These are phyloP conservation scores for Rhodosporidiobolus odoratus DNA, from an alignment of 768 basidiomycete species.

Conservation along the genomic window DNA sequence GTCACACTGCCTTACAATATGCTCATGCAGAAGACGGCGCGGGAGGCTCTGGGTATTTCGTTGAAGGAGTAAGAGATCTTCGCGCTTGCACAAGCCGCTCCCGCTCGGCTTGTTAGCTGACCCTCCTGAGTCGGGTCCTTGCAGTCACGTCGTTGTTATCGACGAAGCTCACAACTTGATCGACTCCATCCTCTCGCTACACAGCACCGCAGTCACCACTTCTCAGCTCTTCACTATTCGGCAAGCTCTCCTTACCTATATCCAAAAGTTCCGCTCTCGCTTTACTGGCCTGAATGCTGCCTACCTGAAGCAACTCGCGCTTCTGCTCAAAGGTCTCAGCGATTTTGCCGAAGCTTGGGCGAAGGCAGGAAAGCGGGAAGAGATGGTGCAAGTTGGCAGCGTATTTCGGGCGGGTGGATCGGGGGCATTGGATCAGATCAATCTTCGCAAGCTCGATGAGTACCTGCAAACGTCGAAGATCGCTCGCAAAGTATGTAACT, in stretches of 20 bases:
- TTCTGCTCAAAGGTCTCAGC: conserved; percentile 55
- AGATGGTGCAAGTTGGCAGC: conserved; percentile 65
- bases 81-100: no score
- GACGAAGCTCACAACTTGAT: conserved; percentile 81
- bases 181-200: conserved; percentile 71
- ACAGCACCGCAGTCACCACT: conserved; percentile 63
- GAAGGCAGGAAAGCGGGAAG: conserved; percentile 45
- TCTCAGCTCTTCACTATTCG: conserved; percentile 59
- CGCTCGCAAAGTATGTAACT: conserved; percentile 51
- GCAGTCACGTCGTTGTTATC: conserved; percentile 73
- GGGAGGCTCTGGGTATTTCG: conserved; percentile 75
- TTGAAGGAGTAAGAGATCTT: conserved; percentile 31
- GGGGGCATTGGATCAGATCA: conserved; percentile 58
- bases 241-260: conserved; percentile 70
- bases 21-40: conserved; percentile 71
- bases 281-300: conserved; percentile 67
- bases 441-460: conserved; percentile 38
- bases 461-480: conserved; percentile 71
- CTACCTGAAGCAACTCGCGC: conserved; percentile 71
- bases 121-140: conserved; percentile 46
- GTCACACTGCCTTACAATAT: conserved; percentile 81
- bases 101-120: no score
- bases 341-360: conserved; percentile 25
- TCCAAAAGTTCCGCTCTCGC: conserved; percentile 68
- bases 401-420: conserved; percentile 65